phyloP scores from a whole-genome alignment of 768 basidiomycete species.

The Termitomyces sp. region DNA sequence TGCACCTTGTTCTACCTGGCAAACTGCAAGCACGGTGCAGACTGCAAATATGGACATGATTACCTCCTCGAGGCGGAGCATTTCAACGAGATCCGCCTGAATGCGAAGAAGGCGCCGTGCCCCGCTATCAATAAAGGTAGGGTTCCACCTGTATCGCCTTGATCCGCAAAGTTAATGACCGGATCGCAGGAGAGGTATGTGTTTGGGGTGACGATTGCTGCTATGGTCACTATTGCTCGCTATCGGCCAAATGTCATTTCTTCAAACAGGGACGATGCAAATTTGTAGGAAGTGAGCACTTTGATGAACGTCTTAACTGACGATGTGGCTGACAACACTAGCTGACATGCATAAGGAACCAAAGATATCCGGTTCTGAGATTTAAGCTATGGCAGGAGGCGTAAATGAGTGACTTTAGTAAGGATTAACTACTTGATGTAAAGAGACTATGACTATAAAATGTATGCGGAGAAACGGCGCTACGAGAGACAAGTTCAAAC shows the following conservation, averaged over 20 bases:
- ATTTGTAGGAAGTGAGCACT: conserved; percentile 51
- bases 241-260: conserved; percentile 37
- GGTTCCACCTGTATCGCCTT: conserved; percentile 9
- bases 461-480: neutral
- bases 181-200: conserved; percentile 47
- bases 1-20: conserved; percentile 66
- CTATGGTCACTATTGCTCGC: conserved; percentile 50
- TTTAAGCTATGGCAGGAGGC: neutral
- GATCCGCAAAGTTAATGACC: conserved; percentile 4
- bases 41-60: conserved; percentile 62
- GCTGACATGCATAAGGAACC: conserved; percentile 40
- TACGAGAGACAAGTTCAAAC: conserved; percentile 15
- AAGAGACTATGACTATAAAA: neutral
- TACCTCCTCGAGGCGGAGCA: conserved; percentile 54
- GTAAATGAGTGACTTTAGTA: neutral
- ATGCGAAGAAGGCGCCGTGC: conserved; percentile 62
- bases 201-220: conserved; percentile 58
- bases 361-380: conserved; percentile 16
- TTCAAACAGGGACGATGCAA: conserved; percentile 57
- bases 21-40: conserved; percentile 52
- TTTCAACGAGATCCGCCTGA: conserved; percentile 46
- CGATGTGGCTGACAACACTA: conserved; percentile 19
- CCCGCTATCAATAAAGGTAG: conserved; percentile 54
- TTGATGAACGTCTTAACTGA: neutral
- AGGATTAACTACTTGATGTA: neutral